Evolutionary conservation across 768 basidiomycete genomes (phyloP).

Genomic region (Leccinum pellstonianum): DNA sequence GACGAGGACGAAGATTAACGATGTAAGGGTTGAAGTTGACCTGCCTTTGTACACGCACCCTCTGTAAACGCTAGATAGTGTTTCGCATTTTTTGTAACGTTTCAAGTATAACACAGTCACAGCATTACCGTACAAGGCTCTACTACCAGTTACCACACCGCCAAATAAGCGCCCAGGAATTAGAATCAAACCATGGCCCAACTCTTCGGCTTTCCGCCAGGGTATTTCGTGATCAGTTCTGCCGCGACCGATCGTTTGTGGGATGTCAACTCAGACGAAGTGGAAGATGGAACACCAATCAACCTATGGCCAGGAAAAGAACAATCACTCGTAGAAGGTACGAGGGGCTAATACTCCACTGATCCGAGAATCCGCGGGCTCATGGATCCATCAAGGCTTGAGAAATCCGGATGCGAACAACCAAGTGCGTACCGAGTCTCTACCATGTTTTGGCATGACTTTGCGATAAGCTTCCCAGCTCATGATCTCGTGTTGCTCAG

Average conservation of each 20-base stretch:
- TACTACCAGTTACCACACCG: not conserved
- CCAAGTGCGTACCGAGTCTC: constrained; percentile 46
- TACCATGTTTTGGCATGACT: not conserved
- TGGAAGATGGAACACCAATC: constrained; percentile 43
- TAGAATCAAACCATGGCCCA: constrained; percentile 18
- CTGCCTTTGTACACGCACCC: not conserved
- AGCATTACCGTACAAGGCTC: not conserved
- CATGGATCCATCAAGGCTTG: constrained; percentile 45
- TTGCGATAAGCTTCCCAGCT: not conserved
- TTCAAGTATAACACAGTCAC: not conserved
- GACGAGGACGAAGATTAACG: constrained; percentile 18
- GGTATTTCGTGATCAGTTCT: constrained; percentile 41
- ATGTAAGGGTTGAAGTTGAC: not conserved
- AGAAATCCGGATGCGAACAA: constrained; percentile 70
- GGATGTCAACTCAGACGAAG: constrained; percentile 35
- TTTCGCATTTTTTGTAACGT: no score
- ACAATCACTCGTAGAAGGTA: constrained; percentile 75
- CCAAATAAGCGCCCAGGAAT: not conserved
- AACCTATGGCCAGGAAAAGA: constrained; percentile 74
- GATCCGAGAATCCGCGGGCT: constrained; percentile 6
- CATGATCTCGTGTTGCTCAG: constrained; percentile 34
- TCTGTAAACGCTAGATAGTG: not conserved
- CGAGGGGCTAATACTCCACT: constrained; percentile 16
- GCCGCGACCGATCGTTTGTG: constrained; percentile 36
- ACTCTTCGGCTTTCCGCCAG: constrained; percentile 36